These are phyloP conservation scores for Bolboschoenoplectus hybrid DNA, from an alignment of 202 grass and related monocot genomes.

Conservation along the genomic window DNA sequence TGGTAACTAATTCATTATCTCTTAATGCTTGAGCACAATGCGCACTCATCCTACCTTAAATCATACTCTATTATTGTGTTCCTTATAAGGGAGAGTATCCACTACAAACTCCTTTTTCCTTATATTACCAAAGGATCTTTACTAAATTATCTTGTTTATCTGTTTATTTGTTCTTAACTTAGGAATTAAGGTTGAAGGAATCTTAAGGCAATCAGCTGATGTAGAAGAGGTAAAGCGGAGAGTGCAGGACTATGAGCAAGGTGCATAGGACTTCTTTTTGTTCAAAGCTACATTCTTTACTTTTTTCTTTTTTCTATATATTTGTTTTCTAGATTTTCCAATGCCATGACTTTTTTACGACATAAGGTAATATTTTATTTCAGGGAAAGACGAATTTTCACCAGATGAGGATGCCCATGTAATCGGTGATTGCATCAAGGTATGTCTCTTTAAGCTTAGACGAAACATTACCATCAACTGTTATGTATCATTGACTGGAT, in stretches of 20 bases:
- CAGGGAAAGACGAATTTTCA: slow-evolving; percentile 89
- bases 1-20: slow-evolving; percentile 60
- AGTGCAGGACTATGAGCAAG: slow-evolving; percentile 91
- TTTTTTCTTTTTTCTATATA: slow-evolving; percentile 37
- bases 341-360: neutral
- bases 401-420: slow-evolving; percentile 96
- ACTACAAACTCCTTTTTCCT: neutral
- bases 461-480: neutral
- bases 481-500: neutral
- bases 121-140: neutral
- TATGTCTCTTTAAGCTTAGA: slow-evolving; percentile 45
- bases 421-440: slow-evolving; percentile 98
- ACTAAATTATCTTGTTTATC: slow-evolving; percentile 1
- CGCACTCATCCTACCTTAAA: slow-evolving; percentile 11
- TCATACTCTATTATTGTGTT: neutral
- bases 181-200: slow-evolving; percentile 96
- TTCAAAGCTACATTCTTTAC: neutral
- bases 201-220: slow-evolving; percentile 96
- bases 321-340: slow-evolving; percentile 1
- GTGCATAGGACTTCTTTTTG: slow-evolving; percentile 41
- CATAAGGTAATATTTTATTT: slow-evolving; percentile 34
- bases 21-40: neutral
- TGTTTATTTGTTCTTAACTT: slow-evolving; percentile 42
- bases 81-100: neutral
- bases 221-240: slow-evolving; percentile 98